Conservation (phyloP, 2,329 filamentous ascomycete genomes). For the Cephalotrichum gorgonifer region DNA sequence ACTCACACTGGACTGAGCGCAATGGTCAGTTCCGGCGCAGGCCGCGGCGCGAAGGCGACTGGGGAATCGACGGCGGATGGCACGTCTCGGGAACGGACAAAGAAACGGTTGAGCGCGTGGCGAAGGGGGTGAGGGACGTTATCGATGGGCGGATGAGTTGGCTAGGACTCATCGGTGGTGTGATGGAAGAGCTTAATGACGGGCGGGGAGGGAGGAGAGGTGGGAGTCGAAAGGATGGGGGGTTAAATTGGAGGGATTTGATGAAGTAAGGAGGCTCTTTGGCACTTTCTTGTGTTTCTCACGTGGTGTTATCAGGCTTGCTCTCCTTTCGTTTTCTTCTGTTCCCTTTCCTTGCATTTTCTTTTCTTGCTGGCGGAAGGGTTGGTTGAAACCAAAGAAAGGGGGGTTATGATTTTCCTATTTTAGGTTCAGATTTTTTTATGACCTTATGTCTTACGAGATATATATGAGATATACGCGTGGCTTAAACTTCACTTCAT, state of each 20-base stretch:
- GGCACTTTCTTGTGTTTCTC: neutral
- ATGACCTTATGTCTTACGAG: neutral
- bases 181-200: neutral
- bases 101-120: conserved; percentile 27
- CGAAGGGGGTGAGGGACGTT: conserved; percentile 15
- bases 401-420: neutral
- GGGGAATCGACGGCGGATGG: conserved; percentile 31
- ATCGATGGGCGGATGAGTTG: conserved; percentile 18
- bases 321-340: no score
- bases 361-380: no score
- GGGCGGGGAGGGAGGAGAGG: neutral
- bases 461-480: neutral
- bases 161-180: conserved; percentile 4
- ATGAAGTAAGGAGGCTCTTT: neutral
- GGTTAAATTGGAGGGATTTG: neutral
- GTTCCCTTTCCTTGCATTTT: no score
- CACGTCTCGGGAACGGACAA: conserved; percentile 31
- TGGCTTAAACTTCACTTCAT: neutral
- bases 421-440: neutral
- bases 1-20: conserved; percentile 21
- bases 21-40: conserved; percentile 31
- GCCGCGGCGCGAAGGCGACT: conserved; percentile 19
- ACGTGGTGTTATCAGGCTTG: neutral
- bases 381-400: no score
- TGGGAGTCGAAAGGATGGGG: neutral